Evolutionary conservation across 2,329 filamentous ascomycete genomes (phyloP).

Genomic region (Tetracladium maxilliforme): DNA sequence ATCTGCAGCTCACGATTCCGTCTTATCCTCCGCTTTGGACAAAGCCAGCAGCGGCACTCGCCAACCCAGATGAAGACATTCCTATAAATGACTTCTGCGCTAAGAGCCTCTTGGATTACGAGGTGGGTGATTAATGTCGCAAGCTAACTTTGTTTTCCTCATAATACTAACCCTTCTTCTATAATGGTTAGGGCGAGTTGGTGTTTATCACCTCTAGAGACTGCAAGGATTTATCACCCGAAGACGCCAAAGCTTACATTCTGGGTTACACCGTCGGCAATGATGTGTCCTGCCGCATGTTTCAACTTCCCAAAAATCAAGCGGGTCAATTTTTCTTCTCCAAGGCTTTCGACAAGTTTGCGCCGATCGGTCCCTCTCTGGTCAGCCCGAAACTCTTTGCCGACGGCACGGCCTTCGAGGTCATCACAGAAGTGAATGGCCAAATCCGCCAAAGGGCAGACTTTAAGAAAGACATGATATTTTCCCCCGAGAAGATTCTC

Average conservation of each 20-base stretch:
- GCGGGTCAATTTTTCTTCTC: conserved; percentile 27
- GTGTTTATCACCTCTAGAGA: conserved; percentile 32
- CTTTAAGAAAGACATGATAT: conserved; percentile 32
- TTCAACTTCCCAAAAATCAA: conserved; percentile 12
- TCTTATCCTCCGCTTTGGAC: conserved; percentile 13
- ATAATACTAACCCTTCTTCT: no score
- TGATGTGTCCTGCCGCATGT: conserved; percentile 24
- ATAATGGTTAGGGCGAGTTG: conserved; percentile 67
- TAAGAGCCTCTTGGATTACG: conserved; percentile 4
- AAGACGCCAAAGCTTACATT: conserved; percentile 21
- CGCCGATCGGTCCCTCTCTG: conserved; percentile 25
- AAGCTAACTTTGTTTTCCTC: no score
- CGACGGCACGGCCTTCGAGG: conserved; percentile 7
- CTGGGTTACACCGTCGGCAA: conserved; percentile 26
- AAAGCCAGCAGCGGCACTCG: conserved; percentile 3
- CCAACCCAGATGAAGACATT: conserved; percentile 3
- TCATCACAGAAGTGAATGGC: conserved; percentile 26
- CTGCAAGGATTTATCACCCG: conserved; percentile 21
- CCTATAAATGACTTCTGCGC: conserved; percentile 11
- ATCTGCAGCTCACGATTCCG: no score
- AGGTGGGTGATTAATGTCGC: conserved; percentile 24
- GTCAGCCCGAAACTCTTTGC: conserved; percentile 10
- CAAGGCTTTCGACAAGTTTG: conserved; percentile 28
- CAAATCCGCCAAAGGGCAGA: conserved; percentile 23
- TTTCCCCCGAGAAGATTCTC: conserved; percentile 21